Base-by-base conservation (phyloP, 208 protist genomes). In the Acanthamoeba lenticulata region DNA sequence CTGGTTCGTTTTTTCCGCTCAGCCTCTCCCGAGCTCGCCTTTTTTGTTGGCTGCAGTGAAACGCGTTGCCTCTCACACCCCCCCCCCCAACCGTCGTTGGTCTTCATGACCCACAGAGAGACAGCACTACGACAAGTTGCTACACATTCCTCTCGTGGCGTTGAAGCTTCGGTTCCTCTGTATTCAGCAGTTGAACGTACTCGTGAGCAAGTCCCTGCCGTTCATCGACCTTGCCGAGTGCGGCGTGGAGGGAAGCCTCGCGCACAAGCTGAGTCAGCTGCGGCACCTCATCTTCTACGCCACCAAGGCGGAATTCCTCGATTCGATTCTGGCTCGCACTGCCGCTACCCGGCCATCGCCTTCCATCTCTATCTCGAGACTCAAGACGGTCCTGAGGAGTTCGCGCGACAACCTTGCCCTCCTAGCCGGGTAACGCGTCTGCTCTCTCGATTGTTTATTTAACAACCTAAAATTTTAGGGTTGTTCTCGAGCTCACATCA, bases 81-180 rank as follows among this genome's bases (percentile, higher is more conserved):
- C n/a, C n/a, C n/a, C n/a, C n/a, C n/a, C n/a, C n/a, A n/a, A n/a
- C 17, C 3, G 2, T 60, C 52, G 52, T 21, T 60, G 15, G 11
- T 24, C 11, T 60, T 6, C 60, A 3, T 5, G 9, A 19, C 17
- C 9, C 34, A 32, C 69, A 40, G 69, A 79, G 69, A 17, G 69
- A 21, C 69, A 79, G 69, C 69, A 79, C 38, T 79, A 79, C 38
- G 69, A 79, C 69, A 40, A 45, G 69, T 36, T 79, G 69, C 69
- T 21, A 5, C 38, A 79, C 21, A 21, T 79, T 17, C 69, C 69
- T 5, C 21, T 24, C n/a, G 69, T 79, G 36, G 69, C 69, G 19
- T 29, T 79, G 36, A 79, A 79, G 38, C 69, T 79, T 13, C 69
- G 69, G 21, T 79, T 79, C 69, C 38, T 45, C n/a, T 79, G 69